A percentile compares a stretch with the other conserved stretches of the same genome.
phyloP scores from a whole-genome alignment of 331 rosid species.

The Pyracantha coccinea region DNA sequence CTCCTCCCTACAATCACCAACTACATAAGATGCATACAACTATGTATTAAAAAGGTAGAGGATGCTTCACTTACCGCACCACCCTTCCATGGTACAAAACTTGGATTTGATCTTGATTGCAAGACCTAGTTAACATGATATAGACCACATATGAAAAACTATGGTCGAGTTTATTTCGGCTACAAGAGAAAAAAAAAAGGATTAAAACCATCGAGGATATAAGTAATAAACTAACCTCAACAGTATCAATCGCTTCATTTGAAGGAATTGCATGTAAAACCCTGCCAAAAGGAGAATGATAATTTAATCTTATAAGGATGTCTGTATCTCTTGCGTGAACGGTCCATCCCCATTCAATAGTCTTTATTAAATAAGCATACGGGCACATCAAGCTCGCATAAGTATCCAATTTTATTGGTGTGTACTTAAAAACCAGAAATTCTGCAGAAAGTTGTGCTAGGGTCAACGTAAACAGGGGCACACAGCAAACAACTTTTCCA shows the following conservation, averaged over 20 bases:
- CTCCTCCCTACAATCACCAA: too few species aligned
- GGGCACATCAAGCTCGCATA: background rate
- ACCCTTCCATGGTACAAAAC: constrained; percentile 79
- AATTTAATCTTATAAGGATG: background rate
- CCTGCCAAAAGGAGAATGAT: constrained; percentile 29
- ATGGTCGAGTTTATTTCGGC: background rate
- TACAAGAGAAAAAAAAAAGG: background rate
- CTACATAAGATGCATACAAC: too few species aligned
- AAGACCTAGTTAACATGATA: constrained; percentile 48
- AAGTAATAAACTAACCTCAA: constrained; percentile 56
- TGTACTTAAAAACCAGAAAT: background rate
- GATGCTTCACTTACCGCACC: constrained; percentile 71
- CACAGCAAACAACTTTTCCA: background rate
- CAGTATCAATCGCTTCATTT: constrained; percentile 87
- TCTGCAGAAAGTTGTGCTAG: background rate
- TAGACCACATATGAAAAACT: background rate
- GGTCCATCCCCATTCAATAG: background rate
- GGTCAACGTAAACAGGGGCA: background rate
- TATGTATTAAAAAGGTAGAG: too few species aligned
- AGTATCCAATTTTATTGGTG: background rate
- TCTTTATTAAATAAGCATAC: background rate
- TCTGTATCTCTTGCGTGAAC: background rate
- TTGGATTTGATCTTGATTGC: constrained; percentile 78
- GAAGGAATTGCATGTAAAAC: constrained; percentile 90
- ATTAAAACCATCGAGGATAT: background rate